Base-by-base conservation (phyloP, 2,329 filamentous ascomycete genomes). In the Botrytis cinerea region DNA sequence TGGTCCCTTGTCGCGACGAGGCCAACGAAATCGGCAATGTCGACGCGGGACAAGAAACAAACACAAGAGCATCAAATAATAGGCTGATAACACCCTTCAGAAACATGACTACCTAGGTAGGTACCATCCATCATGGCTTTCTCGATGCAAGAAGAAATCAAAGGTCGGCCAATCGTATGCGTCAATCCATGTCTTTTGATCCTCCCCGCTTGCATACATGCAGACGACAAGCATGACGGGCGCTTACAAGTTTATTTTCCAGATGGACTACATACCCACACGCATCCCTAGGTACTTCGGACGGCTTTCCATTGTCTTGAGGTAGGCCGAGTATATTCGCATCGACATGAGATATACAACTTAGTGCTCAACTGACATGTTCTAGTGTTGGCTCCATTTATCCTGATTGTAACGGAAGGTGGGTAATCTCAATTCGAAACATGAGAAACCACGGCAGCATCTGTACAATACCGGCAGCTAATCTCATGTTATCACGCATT, bases 161-260 rank as follows among this genome's bases (percentile, higher is more conserved):
- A 38, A 38, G 10, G 32, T 54, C 2, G 46, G 4, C 70, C 70
- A 72, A 67, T 72, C 38, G 38, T 59, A 22, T 59, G 8, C 25
- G 25, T 54, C 70, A 54, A 67, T 32, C 62, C 45, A 51, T 67
- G 46, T 72, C 70, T 67, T 72, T 72, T 54, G 70, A 67, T 72
- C 61, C 69, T 48, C 54, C 62, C 60, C 62, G 59, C 60, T 43
- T 67, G 70, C 70, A 72, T 57, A 66, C 43, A 57, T 69, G 66
- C 51, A 38, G 66, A 51, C 28, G n/a, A 45, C 46, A 67, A 45
- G 70, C 46, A 57, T 46, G 43, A 35, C 38, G 45, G 70, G 70
- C 70, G 70, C 70, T 72, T 72, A 72, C 45, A 57, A 67, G n/a
- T 66, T 54, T 71, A 20, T 61, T 25, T 46, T 45, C 32, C 14